A percentile compares a stretch with the other conserved stretches of the same genome.
Evolutionary conservation across 441 rosid species (phyloP).

Genomic region (Euphorbia corollata): DNA sequence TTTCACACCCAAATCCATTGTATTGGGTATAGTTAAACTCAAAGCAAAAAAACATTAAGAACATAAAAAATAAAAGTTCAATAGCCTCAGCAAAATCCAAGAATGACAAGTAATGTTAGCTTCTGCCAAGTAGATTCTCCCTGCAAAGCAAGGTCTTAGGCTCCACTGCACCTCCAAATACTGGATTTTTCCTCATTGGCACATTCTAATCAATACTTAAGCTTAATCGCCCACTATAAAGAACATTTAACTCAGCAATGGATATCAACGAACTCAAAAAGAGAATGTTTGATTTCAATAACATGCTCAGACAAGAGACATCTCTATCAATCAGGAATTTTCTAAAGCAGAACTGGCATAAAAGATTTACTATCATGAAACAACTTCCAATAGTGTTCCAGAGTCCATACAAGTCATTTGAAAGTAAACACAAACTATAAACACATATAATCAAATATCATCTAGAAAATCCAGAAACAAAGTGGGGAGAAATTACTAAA

Average conservation of each 20-base stretch:
- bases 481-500: no score
- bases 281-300: no score
- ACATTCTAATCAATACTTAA: background rate
- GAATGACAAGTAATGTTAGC: slow-evolving; percentile 34
- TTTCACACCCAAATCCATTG: slow-evolving; percentile 22
- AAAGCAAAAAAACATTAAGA: background rate
- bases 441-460: no score
- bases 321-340: slow-evolving; percentile 79
- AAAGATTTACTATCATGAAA: no score
- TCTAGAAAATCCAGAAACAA: no score
- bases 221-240: no score
- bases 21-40: slow-evolving; percentile 42
- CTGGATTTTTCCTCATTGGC: slow-evolving; percentile 39
- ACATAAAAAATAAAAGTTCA: background rate
- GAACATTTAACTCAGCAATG: no score
- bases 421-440: no score
- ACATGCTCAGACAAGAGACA: slow-evolving; percentile 51
- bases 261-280: background rate
- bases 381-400: no score
- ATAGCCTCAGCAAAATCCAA: slow-evolving; percentile 26
- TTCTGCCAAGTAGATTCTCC: slow-evolving; percentile 63
- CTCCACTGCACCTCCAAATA: slow-evolving; percentile 47
- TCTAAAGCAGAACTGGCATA: slow-evolving; percentile 96
- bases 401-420: no score
- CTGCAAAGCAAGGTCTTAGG: slow-evolving; percentile 48